Conservation (phyloP, 164 flowering plant species). For the Cinnamomum micranthum region DNA sequence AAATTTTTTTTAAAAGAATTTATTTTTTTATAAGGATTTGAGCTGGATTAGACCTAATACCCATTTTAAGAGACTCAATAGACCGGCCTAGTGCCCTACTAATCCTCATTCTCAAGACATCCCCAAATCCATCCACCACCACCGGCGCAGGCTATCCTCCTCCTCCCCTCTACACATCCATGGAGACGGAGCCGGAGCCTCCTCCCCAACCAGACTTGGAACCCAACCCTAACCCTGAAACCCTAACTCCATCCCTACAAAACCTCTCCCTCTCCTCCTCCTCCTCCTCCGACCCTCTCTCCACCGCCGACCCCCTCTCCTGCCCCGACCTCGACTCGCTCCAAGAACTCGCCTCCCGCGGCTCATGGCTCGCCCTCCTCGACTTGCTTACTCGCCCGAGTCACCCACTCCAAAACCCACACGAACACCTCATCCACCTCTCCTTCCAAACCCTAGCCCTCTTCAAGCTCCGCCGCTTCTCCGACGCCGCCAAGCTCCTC, state of each 20-base stretch:
- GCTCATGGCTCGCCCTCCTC: constrained; percentile 77
- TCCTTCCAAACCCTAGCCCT: constrained; percentile 62
- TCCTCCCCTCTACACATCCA: too few species aligned
- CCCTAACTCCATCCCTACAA: not conserved
- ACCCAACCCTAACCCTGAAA: not conserved
- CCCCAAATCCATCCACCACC: too few species aligned
- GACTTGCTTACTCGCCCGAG: constrained; percentile 63
- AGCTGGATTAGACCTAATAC: too few species aligned
- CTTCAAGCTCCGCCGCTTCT: constrained; percentile 68
- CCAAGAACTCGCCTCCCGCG: constrained; percentile 75
- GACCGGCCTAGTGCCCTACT: too few species aligned
- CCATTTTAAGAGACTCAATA: too few species aligned
- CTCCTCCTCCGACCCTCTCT: constrained; percentile 4
- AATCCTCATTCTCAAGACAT: too few species aligned
- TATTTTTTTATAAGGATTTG: too few species aligned
- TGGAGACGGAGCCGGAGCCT: too few species aligned
- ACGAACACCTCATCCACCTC: constrained; percentile 67
- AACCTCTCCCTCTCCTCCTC: not conserved
- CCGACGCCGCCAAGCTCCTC: constrained; percentile 38
- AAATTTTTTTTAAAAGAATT: too few species aligned
- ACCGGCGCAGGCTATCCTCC: too few species aligned
- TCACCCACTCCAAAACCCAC: constrained; percentile 60
- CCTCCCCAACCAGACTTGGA: not conserved
- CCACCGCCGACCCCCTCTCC: not conserved
- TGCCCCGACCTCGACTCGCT: constrained; percentile 59